Percentiles rank a stretch among this genome's conserved stretches.
Evolutionary conservation across 805 yeast genomes (phyloP).

Genomic region (Yamadazyma insecticola): DNA sequence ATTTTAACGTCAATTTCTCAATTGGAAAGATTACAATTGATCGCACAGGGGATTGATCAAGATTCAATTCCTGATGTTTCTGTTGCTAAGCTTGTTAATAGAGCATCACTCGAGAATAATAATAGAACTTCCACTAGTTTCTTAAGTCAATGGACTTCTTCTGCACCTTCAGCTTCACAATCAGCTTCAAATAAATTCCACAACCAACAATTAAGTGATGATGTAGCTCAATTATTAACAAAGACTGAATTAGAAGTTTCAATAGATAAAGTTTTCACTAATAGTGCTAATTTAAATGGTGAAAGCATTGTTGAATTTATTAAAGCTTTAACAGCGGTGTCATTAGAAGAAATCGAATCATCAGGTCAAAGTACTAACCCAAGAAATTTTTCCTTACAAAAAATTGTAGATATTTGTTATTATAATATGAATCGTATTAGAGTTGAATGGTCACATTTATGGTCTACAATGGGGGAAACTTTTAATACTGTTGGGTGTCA

Average conservation of each 20-base stretch:
- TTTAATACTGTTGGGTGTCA: constrained; percentile 85
- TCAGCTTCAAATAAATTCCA: constrained; percentile 66
- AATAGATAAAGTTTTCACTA: constrained; percentile 83
- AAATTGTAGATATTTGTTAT: constrained; percentile 95
- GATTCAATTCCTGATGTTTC: constrained; percentile 81
- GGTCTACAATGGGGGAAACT: constrained; percentile 90
- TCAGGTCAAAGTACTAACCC: constrained; percentile 81
- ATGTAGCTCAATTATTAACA: constrained; percentile 52
- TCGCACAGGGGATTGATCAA: constrained; percentile 83
- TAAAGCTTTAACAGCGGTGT: constrained; percentile 78
- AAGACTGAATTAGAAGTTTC: constrained; percentile 71
- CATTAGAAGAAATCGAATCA: constrained; percentile 86
- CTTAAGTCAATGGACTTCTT: constrained; percentile 51
- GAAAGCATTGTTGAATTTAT: constrained; percentile 85
- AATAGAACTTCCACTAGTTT: constrained; percentile 38
- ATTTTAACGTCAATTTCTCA: constrained; percentile 81
- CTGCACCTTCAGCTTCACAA: constrained; percentile 52
- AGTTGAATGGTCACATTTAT: constrained; percentile 92
- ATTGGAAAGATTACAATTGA: constrained; percentile 82
- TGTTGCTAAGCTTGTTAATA: constrained; percentile 62
- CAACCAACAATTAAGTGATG: constrained; percentile 60
- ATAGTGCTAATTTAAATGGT: constrained; percentile 74
- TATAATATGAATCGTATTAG: constrained; percentile 96
- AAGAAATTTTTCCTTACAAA: constrained; percentile 86
- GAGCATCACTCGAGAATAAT: constrained; percentile 49